A percentile compares a stretch with the other conserved stretches of the same genome.
Evolutionary conservation across 1,284 basidiomycete species (phyloP).

Genomic region (Sporisorium graminicola): DNA sequence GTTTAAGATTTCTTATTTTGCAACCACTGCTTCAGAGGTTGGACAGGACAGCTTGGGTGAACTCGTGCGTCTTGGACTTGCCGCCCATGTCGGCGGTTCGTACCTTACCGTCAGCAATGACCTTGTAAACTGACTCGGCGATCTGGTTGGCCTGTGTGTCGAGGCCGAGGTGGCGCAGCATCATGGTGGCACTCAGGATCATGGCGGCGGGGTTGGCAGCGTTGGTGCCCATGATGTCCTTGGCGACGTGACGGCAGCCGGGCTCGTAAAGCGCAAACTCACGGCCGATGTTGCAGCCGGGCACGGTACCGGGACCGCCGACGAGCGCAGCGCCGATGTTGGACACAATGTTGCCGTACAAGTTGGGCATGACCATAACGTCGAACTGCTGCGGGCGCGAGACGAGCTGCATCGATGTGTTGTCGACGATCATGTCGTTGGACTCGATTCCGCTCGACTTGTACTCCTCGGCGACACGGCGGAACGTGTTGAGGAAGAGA

Average conservation of each 20-base stretch:
- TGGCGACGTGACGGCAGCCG: constrained; percentile 97
- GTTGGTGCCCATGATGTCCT: constrained; percentile 97
- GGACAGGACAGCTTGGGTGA: constrained; percentile 67
- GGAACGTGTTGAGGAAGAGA: constrained; percentile 99
- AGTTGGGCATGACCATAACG: constrained; percentile 98
- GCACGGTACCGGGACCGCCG: constrained; percentile 96
- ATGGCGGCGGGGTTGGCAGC: constrained; percentile 98
- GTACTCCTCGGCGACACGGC: constrained; percentile 92
- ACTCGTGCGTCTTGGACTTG: constrained; percentile 67
- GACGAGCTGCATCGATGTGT: constrained; percentile 99
- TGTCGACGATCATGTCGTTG: constrained; percentile 99
- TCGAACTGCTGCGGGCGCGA: constrained; percentile 95
- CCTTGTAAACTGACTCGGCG: constrained; percentile 90
- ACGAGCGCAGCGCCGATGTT: constrained; percentile 99
- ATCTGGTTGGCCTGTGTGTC: constrained; percentile 95
- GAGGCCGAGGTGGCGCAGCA: constrained; percentile 97
- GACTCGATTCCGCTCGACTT: constrained; percentile 89
- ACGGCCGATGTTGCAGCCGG: constrained; percentile 96
- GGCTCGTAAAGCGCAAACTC: constrained; percentile 99
- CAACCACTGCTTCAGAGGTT: constrained; percentile 46
- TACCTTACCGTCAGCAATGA: constrained; percentile 89
- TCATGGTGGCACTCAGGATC: constrained; percentile 97
- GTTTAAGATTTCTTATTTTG: background rate
- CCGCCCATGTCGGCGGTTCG: constrained; percentile 96
- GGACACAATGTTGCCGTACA: constrained; percentile 95